Evolutionary conservation across 345 rosid species (phyloP), one percentile per base, ranked within the genome.

Genomic region (Camelina neglecta): DNA sequence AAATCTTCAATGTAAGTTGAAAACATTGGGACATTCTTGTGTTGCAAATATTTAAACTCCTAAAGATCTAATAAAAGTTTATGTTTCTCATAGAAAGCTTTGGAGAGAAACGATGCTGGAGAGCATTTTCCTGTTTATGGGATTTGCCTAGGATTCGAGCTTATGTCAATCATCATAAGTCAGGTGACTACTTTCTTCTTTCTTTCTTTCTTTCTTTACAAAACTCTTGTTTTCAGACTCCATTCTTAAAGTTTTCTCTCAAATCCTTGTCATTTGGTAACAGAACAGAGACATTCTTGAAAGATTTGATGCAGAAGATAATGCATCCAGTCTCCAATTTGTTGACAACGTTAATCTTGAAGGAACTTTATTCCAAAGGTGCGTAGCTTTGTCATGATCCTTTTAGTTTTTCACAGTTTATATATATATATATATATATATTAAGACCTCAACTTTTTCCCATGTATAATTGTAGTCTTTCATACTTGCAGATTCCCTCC

Each of bases 341-440:
- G 48, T 82, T 75, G 31, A 84, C 44, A 87, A 87, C 76, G 71
- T 75, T 55, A 69, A 78, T 66, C 81, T 82, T 24, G 75, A 92
- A 72, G 96, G 93, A 85, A 94, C 95, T 5, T 85, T 94, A 20
- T 92, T 94, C 81, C 96, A 86, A 67, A 92, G 97, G 97, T 92
- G 84, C 65, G 20, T 63, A 62, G 24, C 58, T 21, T 55, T 72
- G 31, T 33, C 58, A 53, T 44, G 8, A 41, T 38, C 1, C 59
- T 53, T 53, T 33, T 60, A 18, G 6, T 31, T 50, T 41, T 60
- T 3, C 12, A 8, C 24, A 5, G 16, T 16, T 66, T 41, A 10
- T 33, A 18, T 18, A 18, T 18, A 18, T 18, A 18, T 18, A 18
- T 18, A 18, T 18, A 18, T 18, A 18, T 18, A 4, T 29, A 29